Evolutionary conservation across 1,284 basidiomycete species (phyloP).

Genomic region (Flammula alnicola): DNA sequence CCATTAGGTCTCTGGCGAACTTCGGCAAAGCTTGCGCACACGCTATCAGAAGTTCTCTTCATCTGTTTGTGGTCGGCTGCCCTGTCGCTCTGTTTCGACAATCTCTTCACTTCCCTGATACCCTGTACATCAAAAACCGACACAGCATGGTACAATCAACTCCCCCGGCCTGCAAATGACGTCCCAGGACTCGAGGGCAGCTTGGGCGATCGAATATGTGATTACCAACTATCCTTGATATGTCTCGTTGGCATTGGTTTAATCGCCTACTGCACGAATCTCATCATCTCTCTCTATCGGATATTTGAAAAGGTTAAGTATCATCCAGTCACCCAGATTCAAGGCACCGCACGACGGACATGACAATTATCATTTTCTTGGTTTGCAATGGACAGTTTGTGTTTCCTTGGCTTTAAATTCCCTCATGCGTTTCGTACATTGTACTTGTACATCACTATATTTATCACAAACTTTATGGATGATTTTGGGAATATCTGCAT

Average conservation of each 20-base stretch:
- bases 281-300: constrained; percentile 84
- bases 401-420: too few relatives aligned
- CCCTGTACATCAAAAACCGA: constrained; percentile 67
- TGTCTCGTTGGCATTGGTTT: constrained; percentile 77
- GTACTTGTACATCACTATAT: too few relatives aligned
- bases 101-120: constrained; percentile 87
- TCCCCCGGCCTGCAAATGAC: constrained; percentile 51
- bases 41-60: constrained; percentile 83
- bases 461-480: too few relatives aligned
- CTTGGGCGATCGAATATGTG: constrained; percentile 63
- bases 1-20: constrained; percentile 91
- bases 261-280: constrained; percentile 77
- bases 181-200: constrained; percentile 51
- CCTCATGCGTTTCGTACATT: too few relatives aligned
- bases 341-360: constrained; percentile 15
- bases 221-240: constrained; percentile 74
- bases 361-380: constrained; percentile 2
- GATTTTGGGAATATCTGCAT: too few relatives aligned
- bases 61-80: constrained; percentile 94
- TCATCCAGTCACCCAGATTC: constrained; percentile 30
- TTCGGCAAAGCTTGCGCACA: constrained; percentile 80
- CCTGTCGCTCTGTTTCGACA: constrained; percentile 86
- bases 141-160: constrained; percentile 73
- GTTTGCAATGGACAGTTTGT: constrained; percentile 17
- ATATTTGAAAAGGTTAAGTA: constrained; percentile 89